These are phyloP conservation scores for Paramecium pentaurelia DNA, from an alignment of 73 alveolate genomes.

Conservation along the genomic window DNA sequence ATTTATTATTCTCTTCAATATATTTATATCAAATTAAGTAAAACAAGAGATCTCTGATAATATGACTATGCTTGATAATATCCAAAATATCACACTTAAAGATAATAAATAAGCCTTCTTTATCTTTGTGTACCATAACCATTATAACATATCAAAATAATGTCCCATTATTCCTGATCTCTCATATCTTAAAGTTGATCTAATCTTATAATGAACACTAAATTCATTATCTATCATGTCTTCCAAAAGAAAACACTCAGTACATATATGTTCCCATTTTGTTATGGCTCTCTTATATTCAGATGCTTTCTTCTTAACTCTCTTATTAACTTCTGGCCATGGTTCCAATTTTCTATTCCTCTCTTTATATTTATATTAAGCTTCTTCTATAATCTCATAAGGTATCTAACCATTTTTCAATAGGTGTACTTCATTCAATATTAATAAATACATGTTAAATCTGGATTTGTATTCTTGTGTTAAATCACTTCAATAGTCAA, in stretches of 20 bases:
- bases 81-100: background rate
- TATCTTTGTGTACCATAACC: slow-evolving; percentile 9
- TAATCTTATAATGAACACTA: slow-evolving; percentile 28
- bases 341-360: slow-evolving; percentile 30
- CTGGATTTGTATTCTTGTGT: background rate
- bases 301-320: slow-evolving; percentile 25
- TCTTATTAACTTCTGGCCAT: background rate
- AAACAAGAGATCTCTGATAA: slow-evolving; percentile 12
- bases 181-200: background rate
- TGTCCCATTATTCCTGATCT: background rate
- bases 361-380: background rate
- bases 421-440: background rate
- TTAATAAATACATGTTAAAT: background rate
- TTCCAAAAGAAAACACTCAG: slow-evolving; percentile 8
- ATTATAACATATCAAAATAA: background rate
- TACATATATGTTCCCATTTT: slow-evolving; percentile 40
- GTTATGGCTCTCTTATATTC: slow-evolving; percentile 53
- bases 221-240: background rate
- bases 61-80: background rate
- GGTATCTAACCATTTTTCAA: background rate
- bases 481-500: background rate
- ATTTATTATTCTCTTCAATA: background rate
- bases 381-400: slow-evolving; percentile 42
- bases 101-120: background rate
- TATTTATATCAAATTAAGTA: slow-evolving; percentile 1